These are phyloP conservation scores for Suhomyces pyralidae DNA, from an alignment of 805 yeast genomes.

Conservation along the genomic window DNA sequence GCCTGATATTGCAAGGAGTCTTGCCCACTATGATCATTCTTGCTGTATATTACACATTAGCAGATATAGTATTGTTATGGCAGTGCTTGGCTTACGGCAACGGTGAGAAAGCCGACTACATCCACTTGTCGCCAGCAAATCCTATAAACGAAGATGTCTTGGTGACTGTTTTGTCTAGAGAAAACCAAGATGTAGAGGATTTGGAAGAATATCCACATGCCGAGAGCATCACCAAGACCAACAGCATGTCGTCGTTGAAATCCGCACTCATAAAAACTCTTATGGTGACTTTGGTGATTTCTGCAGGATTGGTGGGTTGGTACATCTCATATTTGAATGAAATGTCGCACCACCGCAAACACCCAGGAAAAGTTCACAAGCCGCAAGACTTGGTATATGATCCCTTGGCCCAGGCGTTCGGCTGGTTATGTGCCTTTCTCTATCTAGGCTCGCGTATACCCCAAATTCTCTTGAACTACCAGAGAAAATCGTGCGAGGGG, in stretches of 20 bases:
- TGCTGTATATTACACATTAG: slow-evolving; percentile 89
- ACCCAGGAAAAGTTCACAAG: slow-evolving; percentile 25
- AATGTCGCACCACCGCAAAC: slow-evolving; percentile 32
- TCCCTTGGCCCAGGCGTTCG: slow-evolving; percentile 81
- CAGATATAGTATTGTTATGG: slow-evolving; percentile 77
- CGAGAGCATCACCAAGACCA: slow-evolving; percentile 7
- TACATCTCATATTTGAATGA: slow-evolving; percentile 57
- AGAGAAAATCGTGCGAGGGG: slow-evolving; percentile 92
- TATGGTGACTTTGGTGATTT: slow-evolving; percentile 63
- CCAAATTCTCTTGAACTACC: slow-evolving; percentile 79
- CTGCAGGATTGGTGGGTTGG: slow-evolving; percentile 89
- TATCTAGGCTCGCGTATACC: slow-evolving; percentile 90
- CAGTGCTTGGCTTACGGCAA: slow-evolving; percentile 83
- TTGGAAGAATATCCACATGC: slow-evolving; percentile 12
- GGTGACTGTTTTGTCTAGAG: slow-evolving; percentile 55
- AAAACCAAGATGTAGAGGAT: slow-evolving; percentile 18
- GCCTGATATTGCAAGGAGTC: slow-evolving; percentile 85
- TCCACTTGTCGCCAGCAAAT: slow-evolving; percentile 85
- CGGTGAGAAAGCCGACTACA: slow-evolving; percentile 60
- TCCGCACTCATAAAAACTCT: slow-evolving; percentile 32
- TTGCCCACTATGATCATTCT: slow-evolving; percentile 91
- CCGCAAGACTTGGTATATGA: slow-evolving; percentile 57
- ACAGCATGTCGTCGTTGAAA: slow-evolving; percentile 16
- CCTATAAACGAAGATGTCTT: slow-evolving; percentile 72
- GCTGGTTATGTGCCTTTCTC: slow-evolving; percentile 71